Evolutionary conservation across 2,329 filamentous ascomycete species (phyloP), one percentile per base, ranked within the genome.

Genomic region (Grosmannia penicillata): DNA sequence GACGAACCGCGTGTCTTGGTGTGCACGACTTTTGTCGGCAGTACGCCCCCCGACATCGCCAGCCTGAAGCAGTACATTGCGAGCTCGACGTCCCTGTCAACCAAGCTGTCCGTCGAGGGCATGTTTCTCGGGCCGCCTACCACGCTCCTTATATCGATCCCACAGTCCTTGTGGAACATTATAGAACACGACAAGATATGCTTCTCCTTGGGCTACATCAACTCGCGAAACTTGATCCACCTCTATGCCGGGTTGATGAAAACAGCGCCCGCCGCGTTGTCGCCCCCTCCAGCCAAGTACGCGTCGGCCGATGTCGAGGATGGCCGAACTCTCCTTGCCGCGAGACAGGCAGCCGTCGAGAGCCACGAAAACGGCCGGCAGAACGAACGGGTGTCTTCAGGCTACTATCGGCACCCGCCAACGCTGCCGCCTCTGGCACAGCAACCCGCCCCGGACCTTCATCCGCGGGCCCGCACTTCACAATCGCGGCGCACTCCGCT

Each of bases 81-180:
- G 33, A 69, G 71, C 45, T 66, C 66, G 1, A 71, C 74, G 1
- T 56, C 66, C 0, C 62, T 71, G 4, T 68, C 69, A 1, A 63
- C 68, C 14, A 73, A 70, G 47, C 72, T 79, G 40, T 63, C 68
- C 7, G 72, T 79, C 5, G 75, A 79, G 50, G 75, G 73, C 46
- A 78, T 79, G 71, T 79, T 79, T 45, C 58, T 78, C 15, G 75
- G 75, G 0, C 75, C 75, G 1, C 74, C 75, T 1, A 78, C 75
- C 0, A 76, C 78, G 60, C 56, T 79, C 8, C 58, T 79, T 23
- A 73, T 79, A 38, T 78, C 75, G 4, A 78, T 79, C 70, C 73
- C 75, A 4, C 63, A 70, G 41, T 63, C 66, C 6, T 63, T 79
- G 13, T 79, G 73, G 72, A 73, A 69, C 45, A 63, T 76, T 18